Percentiles rank a stretch among this genome's conserved stretches.
Evolutionary conservation across 2,329 filamentous ascomycete genomes (phyloP).

Genomic region (Penicillium corylophilum): DNA sequence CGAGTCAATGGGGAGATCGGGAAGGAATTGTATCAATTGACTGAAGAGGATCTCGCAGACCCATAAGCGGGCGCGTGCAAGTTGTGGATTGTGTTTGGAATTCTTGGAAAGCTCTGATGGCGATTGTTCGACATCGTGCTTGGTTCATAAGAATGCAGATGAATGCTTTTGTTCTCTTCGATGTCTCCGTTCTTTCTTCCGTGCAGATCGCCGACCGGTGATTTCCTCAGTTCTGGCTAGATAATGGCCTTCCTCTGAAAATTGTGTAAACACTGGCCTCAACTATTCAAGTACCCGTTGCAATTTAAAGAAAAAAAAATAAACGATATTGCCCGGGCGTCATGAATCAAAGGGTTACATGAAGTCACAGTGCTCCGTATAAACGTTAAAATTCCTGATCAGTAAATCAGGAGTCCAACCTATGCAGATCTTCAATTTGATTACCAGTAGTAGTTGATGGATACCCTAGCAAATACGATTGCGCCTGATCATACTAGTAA

Average conservation of each 20-base stretch:
- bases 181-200: neutral
- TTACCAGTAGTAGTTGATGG: neutral
- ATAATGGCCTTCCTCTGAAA: neutral
- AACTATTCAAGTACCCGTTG: neutral
- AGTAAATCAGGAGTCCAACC: neutral
- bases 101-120: neutral
- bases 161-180: neutral
- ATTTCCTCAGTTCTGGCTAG: neutral
- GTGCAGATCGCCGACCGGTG: neutral
- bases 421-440: neutral
- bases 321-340: neutral
- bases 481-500: neutral
- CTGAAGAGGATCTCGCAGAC: constrained; percentile 2
- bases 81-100: neutral
- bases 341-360: neutral
- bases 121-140: neutral
- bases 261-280: neutral
- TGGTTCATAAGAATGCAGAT: neutral
- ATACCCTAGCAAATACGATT: neutral
- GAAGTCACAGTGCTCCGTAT: neutral
- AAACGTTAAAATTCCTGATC: neutral
- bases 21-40: constrained; percentile 4
- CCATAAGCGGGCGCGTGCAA: neutral
- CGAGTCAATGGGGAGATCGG: constrained; percentile 3
- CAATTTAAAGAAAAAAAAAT: neutral